phyloP scores from a whole-genome alignment of 495 filamentous ascomycete genomes.

The Penicillium longicatenatum region DNA sequence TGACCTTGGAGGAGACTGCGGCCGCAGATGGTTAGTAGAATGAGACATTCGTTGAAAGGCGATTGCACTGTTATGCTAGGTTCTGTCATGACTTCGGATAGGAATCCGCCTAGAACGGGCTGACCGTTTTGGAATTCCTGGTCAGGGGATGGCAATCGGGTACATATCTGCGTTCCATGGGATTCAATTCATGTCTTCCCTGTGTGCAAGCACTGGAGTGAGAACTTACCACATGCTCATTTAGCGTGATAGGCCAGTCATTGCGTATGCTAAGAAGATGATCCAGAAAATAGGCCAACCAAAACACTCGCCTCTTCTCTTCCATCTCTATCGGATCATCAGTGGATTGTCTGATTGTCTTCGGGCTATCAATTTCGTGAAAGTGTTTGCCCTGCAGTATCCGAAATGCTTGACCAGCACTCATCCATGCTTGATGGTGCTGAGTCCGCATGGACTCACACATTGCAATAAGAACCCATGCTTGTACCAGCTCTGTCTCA shows the following conservation, averaged over 20 bases:
- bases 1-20: conserved; percentile 47
- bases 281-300: conserved; percentile 57
- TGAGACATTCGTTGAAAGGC: conserved; percentile 49
- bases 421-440: conserved; percentile 51
- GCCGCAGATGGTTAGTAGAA: conserved; percentile 50
- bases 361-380: conserved; percentile 46
- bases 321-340: conserved; percentile 32
- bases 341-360: neutral
- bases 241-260: conserved; percentile 48
- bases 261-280: conserved; percentile 49
- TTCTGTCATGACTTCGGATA: conserved; percentile 45
- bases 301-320: conserved; percentile 53
- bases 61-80: conserved; percentile 34
- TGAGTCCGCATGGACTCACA: conserved; percentile 50
- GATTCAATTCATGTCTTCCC: neutral
- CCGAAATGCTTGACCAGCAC: conserved; percentile 53
- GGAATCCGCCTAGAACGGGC: conserved; percentile 39
- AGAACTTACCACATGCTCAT: conserved; percentile 52
- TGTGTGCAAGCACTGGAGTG: too few species aligned
- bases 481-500: conserved; percentile 41
- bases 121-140: conserved; percentile 50
- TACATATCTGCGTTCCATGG: conserved; percentile 20
- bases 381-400: conserved; percentile 50
- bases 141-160: conserved; percentile 37
- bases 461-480: conserved; percentile 51